Conservation (phyloP, 2,329 filamentous ascomycete species). For the Aspergillus terreus region DNA sequence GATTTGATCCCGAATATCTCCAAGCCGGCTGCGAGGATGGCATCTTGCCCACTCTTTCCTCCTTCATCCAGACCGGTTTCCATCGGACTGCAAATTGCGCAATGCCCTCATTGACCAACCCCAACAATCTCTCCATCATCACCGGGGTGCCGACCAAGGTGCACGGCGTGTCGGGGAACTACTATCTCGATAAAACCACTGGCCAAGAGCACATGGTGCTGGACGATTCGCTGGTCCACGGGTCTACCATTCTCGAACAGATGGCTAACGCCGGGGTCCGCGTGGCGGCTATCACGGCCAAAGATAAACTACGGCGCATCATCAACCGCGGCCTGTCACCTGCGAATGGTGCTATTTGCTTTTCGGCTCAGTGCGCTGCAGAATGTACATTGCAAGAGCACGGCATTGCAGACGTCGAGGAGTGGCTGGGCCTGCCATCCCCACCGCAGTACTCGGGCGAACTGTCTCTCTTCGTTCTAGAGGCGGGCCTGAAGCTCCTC, state of each 20-base stretch:
- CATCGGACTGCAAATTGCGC: conserved; percentile 35
- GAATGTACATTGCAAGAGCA: conserved; percentile 30
- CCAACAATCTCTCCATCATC: conserved; percentile 46
- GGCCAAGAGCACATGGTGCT: conserved; percentile 40
- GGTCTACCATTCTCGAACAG: conserved; percentile 41
- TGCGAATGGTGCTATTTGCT: conserved; percentile 32
- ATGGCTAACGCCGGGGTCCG: conserved; percentile 38
- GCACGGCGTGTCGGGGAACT: conserved; percentile 45
- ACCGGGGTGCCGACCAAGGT: conserved; percentile 38
- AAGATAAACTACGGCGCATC: conserved; percentile 44
- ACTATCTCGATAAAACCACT: conserved; percentile 40
- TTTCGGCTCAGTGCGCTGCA: conserved; percentile 35
- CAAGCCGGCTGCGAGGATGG: conserved; percentile 30
- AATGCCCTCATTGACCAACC: conserved; percentile 46
- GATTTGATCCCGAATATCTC: conserved; percentile 44
- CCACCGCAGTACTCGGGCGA: conserved; percentile 44
- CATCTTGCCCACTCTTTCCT: conserved; percentile 32
- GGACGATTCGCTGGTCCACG: conserved; percentile 39
- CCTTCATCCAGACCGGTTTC: conserved; percentile 35
- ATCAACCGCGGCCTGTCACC: conserved; percentile 32
- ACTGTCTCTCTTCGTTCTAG: conserved; percentile 43
- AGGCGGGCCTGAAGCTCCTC: conserved; percentile 42
- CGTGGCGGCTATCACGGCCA: conserved; percentile 43
- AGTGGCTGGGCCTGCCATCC: conserved; percentile 35
- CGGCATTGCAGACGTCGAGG: conserved; percentile 34